Evolutionary conservation across 1,284 basidiomycete genomes (phyloP), one percentile per base, ranked within the genome.

Genomic region (Xanthoconium separans): DNA sequence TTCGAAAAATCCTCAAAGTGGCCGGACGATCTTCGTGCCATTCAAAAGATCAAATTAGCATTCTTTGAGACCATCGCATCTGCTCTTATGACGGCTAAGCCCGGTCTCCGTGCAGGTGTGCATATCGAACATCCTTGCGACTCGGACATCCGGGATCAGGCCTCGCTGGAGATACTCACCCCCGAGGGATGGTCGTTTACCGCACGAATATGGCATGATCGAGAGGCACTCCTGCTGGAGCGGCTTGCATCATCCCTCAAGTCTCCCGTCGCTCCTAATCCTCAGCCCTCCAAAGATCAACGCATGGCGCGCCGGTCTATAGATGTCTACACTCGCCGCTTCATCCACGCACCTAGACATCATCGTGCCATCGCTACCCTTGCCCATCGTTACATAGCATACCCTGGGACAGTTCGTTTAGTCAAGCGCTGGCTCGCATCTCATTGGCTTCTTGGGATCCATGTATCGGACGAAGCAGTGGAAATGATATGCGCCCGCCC

Each of bases 41-140:
- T 98, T 44, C 95, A 98, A 71, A 94, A 93, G 62, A 91, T 95
- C 74, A 99, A 99, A 72, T 78, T 97, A 3, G 96, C 96, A 0
- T 89, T 99, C 68, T 83, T 96, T 57, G 93, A 95, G 65, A 81
- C 83, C 29, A 77, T 93, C 3, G 90, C 88, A 0, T 73, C 75
- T 13, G 77, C 80, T 1, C 76, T 96, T 44, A 82, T 85, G 78
- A 66, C 70, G 9, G 66, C 76, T 2, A 68, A 79, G 2, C 61
- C 76, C 0, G 84, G 83, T 5, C 69, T 87, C 2, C 78, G 70
- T 12, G 87, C 85, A 0, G 68, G 72, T 9, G 84, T 93, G 36
- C 79, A 81, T 2, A 71, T 86, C 16, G 80, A 83, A 22, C 76
- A 80, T 50, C 73, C 75, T 4, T 51, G 54, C 3, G 80, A 82